Conservation (phyloP, 371 early-diverging fungal genomes). For the Mycotypha africana region DNA sequence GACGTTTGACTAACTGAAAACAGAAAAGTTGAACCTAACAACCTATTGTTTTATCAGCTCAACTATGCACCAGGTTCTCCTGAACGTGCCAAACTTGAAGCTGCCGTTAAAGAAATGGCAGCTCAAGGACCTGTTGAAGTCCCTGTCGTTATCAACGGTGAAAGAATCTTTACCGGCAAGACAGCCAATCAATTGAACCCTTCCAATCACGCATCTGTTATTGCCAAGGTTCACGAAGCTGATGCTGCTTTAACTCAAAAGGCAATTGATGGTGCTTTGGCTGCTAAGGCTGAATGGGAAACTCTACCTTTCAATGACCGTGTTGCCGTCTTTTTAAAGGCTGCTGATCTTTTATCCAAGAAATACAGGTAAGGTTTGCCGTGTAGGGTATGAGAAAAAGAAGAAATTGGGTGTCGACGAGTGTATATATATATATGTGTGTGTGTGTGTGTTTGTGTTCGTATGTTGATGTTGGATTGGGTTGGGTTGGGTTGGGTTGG, state of each 20-base stretch:
- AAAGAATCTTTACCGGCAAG: conserved; percentile 68
- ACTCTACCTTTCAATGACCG: conserved; percentile 92
- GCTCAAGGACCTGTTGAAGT: conserved; percentile 70
- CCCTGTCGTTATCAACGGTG: conserved; percentile 83
- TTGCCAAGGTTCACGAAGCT: conserved; percentile 86
- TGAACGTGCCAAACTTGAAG: conserved; percentile 72
- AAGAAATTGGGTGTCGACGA: not conserved
- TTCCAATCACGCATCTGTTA: conserved; percentile 74
- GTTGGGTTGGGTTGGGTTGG: not conserved
- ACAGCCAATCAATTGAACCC: conserved; percentile 75
- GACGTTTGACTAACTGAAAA: not conserved
- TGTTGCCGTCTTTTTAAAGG: conserved; percentile 95
- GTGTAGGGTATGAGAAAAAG: not conserved
- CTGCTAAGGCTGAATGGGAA: conserved; percentile 88
- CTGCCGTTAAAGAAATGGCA: conserved; percentile 74
- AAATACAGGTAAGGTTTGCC: conserved; percentile 87
- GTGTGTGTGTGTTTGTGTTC: too few species aligned
- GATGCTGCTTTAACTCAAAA: conserved; percentile 59
- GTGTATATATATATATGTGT: too few species aligned
- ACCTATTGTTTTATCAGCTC: conserved; percentile 30
- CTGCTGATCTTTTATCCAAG: conserved; percentile 86
- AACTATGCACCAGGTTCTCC: conserved; percentile 76
- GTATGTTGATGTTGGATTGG: conserved; percentile 1
- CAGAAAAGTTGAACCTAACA: not conserved
- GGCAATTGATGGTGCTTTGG: conserved; percentile 91